These are phyloP conservation scores for Singerocomus inundabilis DNA, from an alignment of 1,284 basidiomycete species.

Conservation along the genomic window DNA sequence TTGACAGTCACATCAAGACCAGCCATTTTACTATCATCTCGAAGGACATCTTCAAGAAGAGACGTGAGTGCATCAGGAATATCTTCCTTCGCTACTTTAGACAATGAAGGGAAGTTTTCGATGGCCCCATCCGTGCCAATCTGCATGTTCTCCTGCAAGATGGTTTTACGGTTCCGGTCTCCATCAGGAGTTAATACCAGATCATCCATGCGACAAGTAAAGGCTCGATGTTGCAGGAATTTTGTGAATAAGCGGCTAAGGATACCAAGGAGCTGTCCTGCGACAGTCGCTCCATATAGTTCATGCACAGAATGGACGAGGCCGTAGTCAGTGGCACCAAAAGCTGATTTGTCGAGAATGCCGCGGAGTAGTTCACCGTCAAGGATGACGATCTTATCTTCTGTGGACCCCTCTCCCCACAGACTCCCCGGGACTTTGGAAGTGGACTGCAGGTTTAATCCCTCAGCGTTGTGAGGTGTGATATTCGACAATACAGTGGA, in stretches of 20 bases:
- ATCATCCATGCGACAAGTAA: slow-evolving; percentile 99
- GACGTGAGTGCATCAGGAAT: slow-evolving; percentile 50
- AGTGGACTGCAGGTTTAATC: slow-evolving; percentile 84
- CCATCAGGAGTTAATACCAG: slow-evolving; percentile 85
- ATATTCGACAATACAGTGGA: slow-evolving; percentile 93
- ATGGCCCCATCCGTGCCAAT: slow-evolving; percentile 88
- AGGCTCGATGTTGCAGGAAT: slow-evolving; percentile 94
- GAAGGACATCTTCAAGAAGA: slow-evolving; percentile 91
- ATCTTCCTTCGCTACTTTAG: slow-evolving; percentile 47
- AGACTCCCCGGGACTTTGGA: slow-evolving; percentile 84
- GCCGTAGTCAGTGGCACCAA: slow-evolving; percentile 95
- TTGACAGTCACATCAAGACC: slow-evolving; percentile 93
- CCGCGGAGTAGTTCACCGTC: slow-evolving; percentile 93
- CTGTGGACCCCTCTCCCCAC: slow-evolving; percentile 79
- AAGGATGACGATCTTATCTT: slow-evolving; percentile 88
- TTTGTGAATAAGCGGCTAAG: slow-evolving; percentile 95
- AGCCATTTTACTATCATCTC: slow-evolving; percentile 97
- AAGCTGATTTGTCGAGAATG: slow-evolving; percentile 96
- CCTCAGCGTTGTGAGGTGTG: slow-evolving; percentile 78
- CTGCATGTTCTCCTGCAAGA: slow-evolving; percentile 68
- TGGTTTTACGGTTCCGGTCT: slow-evolving; percentile 66
- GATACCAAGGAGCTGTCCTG: slow-evolving; percentile 90
- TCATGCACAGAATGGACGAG: slow-evolving; percentile 99
- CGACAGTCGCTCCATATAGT: slow-evolving; percentile 89
- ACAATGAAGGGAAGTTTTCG: slow-evolving; percentile 82